Percentiles rank a stretch among this genome's conserved stretches.
phyloP scores from a whole-genome alignment of 176 grass and related monocot species.

The Carex kokanica region DNA sequence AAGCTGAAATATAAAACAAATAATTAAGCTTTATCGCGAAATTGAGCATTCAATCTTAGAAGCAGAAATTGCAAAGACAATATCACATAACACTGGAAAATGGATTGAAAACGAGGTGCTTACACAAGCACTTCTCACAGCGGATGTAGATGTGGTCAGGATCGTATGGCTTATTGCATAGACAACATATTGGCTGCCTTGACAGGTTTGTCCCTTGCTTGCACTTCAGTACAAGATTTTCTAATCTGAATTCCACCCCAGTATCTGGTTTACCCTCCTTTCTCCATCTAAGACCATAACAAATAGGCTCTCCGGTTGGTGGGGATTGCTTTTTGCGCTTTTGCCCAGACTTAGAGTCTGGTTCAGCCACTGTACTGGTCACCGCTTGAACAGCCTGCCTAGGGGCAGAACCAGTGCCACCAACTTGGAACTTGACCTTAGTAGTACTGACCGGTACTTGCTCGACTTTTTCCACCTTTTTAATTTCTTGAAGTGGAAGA shows the following conservation, averaged over 20 bases:
- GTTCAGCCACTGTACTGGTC: constrained; percentile 32
- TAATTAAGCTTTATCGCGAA: background rate
- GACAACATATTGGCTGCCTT: constrained; percentile 58
- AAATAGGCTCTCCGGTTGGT: constrained; percentile 46
- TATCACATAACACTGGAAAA: background rate
- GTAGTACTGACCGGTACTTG: background rate
- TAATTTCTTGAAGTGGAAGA: constrained; percentile 25
- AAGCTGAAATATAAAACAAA: constrained; percentile 53
- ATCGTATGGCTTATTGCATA: constrained; percentile 65
- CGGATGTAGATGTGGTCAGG: constrained; percentile 66
- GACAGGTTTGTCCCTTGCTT: constrained; percentile 42
- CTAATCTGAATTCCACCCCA: constrained; percentile 54
- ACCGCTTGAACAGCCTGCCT: constrained; percentile 11
- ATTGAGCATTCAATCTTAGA: constrained; percentile 18
- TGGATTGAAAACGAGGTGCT: constrained; percentile 28
- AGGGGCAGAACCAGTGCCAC: background rate
- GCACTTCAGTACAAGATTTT: constrained; percentile 75
- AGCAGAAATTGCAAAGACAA: constrained; percentile 11
- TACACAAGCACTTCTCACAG: constrained; percentile 82
- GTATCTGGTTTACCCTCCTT: constrained; percentile 39
- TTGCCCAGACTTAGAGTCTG: constrained; percentile 36
- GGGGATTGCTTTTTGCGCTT: constrained; percentile 46
- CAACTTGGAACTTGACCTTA: constrained; percentile 17
- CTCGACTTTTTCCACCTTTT: constrained; percentile 10
- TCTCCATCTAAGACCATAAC: constrained; percentile 89